Evolutionary conservation across 352 stramenopile species (phyloP).

Genomic region (Globisporangium ultimum): DNA sequence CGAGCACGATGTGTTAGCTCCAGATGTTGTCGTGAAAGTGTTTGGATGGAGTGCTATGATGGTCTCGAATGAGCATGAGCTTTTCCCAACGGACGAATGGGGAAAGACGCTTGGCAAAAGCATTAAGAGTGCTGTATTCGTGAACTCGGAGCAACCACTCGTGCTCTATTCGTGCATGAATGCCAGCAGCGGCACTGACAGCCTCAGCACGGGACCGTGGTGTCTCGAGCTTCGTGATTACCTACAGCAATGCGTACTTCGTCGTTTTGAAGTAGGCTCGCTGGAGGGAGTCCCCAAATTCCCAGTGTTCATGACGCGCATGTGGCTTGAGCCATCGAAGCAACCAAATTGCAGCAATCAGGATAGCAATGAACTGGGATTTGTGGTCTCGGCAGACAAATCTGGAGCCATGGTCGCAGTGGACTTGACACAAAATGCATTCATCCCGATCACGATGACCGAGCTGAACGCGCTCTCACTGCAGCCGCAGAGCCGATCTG

Average conservation of each 20-base stretch:
- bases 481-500: not conserved
- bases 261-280: slow-evolving; percentile 23
- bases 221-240: slow-evolving; percentile 43
- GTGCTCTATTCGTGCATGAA: slow-evolving; percentile 12
- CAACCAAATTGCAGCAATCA: not conserved
- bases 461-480: not conserved
- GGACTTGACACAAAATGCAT: slow-evolving; percentile 13
- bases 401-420: slow-evolving; percentile 22
- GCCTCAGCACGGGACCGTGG: slow-evolving; percentile 10
- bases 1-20: too few species aligned
- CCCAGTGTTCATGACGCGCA: slow-evolving; percentile 8
- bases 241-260: slow-evolving; percentile 18
- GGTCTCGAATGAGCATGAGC: slow-evolving; percentile 15
- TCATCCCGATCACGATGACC: slow-evolving; percentile 18
- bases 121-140: not conserved
- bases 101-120: slow-evolving; percentile 1
- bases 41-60: slow-evolving; percentile 29
- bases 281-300: not conserved
- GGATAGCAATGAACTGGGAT: slow-evolving; percentile 1
- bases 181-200: not conserved
- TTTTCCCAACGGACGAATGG: slow-evolving; percentile 38
- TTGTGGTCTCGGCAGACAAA: slow-evolving; percentile 23
- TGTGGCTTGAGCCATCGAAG: not conserved
- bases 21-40: slow-evolving; percentile 21
- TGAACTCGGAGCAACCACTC: slow-evolving; percentile 1